Conservation (phyloP, 2,329 filamentous ascomycete genomes). For the Penicillium sp. region DNA sequence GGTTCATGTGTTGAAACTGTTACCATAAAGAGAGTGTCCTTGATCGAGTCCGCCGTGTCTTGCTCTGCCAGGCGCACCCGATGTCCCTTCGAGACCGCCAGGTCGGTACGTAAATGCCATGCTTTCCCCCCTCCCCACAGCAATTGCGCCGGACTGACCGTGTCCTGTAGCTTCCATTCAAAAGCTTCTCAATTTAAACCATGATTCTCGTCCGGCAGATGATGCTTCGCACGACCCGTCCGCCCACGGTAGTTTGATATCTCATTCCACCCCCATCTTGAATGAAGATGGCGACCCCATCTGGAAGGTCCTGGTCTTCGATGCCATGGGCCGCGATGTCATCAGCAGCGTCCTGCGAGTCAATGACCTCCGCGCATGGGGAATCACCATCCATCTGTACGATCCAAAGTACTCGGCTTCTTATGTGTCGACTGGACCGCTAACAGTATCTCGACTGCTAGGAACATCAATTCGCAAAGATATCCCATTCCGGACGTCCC, state of each 20-base stretch:
- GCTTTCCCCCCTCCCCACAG: background rate
- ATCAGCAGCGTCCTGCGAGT: slow-evolving; percentile 95
- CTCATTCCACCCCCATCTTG: slow-evolving; percentile 70
- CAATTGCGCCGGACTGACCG: slow-evolving; percentile 7
- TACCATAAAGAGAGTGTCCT: slow-evolving; percentile 6
- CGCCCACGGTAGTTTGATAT: slow-evolving; percentile 54
- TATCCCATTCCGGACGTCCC: slow-evolving; percentile 95
- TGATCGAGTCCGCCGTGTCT: slow-evolving; percentile 15
- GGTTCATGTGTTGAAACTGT: slow-evolving; percentile 21
- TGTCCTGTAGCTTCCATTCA: slow-evolving; percentile 71
- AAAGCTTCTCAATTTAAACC: slow-evolving; percentile 92
- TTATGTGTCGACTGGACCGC: background rate
- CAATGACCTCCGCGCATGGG: slow-evolving; percentile 85
- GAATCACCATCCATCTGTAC: slow-evolving; percentile 94
- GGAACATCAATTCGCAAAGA: slow-evolving; percentile 73
- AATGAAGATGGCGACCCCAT: slow-evolving; percentile 86
- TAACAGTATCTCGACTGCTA: slow-evolving; percentile 29
- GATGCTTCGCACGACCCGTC: slow-evolving; percentile 59
- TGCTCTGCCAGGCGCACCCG: slow-evolving; percentile 47
- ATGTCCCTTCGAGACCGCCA: slow-evolving; percentile 65
- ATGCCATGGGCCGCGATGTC: slow-evolving; percentile 84
- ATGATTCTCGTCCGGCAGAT: slow-evolving; percentile 52
- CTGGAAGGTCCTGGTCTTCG: slow-evolving; percentile 97
- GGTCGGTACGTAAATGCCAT: slow-evolving; percentile 53
- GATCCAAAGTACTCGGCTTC: slow-evolving; percentile 15